Evolutionary conservation across 2,329 filamentous ascomycete species (phyloP).

Genomic region (Epichloe typhina): DNA sequence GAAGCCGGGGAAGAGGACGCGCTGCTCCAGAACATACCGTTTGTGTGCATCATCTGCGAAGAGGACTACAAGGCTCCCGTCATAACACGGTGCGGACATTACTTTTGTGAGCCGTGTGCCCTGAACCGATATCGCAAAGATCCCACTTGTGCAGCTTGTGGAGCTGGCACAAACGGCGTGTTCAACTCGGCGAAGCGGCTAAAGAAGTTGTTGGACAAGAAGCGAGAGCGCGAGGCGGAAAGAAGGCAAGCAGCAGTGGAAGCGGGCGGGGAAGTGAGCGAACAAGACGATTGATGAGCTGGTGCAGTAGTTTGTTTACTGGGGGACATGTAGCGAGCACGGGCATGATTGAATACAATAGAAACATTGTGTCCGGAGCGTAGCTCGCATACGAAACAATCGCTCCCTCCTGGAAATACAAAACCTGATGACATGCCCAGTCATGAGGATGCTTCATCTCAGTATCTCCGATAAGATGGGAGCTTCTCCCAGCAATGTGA

Average conservation of each 20-base stretch:
- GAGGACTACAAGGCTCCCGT: conserved; percentile 67
- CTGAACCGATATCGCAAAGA: conserved; percentile 76
- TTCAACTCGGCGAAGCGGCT: conserved; percentile 82
- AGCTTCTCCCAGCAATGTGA: not conserved
- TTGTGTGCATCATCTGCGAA: conserved; percentile 79
- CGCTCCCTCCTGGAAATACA: not conserved
- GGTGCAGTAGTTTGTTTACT: not conserved
- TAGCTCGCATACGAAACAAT: not conserved
- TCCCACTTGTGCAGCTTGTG: conserved; percentile 76
- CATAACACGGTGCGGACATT: conserved; percentile 83
- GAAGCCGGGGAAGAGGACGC: conserved; percentile 49
- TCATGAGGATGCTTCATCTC: not conserved
- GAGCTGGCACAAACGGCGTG: conserved; percentile 71
- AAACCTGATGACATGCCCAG: not conserved
- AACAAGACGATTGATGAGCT: conserved; percentile 22
- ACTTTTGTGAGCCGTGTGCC: conserved; percentile 88
- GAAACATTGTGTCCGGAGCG: not conserved
- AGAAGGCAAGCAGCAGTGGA: conserved; percentile 40
- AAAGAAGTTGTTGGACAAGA: conserved; percentile 66
- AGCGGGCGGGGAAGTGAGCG: conserved; percentile 35
- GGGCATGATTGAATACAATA: not conserved
- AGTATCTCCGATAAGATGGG: not conserved
- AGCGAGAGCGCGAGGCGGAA: conserved; percentile 47
- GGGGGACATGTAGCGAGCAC: no score
- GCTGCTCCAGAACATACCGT: conserved; percentile 72